Percentiles rank a stretch among this genome's conserved stretches.
Evolutionary conservation across 1,139 yeast species (phyloP).

Genomic region (Barnettozyma hawaiiensis): DNA sequence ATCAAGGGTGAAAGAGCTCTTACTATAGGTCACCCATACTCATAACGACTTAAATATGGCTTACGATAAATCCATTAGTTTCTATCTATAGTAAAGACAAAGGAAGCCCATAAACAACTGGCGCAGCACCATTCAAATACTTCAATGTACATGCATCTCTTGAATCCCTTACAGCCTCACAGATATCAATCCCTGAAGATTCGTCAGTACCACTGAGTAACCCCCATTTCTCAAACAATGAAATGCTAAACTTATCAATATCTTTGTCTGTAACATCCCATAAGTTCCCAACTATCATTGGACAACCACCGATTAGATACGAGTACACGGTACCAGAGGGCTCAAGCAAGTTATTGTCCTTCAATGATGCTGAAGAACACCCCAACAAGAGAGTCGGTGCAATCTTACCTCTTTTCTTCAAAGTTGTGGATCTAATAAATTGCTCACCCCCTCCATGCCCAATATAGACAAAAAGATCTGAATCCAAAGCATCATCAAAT

Average conservation of each 20-base stretch:
- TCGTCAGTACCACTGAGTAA: slow-evolving; percentile 29
- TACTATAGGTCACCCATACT: too few species aligned
- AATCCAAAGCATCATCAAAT: slow-evolving; percentile 36
- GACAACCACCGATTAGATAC: slow-evolving; percentile 75
- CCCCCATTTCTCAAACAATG: slow-evolving; percentile 60
- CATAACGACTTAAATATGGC: too few species aligned
- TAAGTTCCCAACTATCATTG: slow-evolving; percentile 75
- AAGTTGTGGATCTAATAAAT: slow-evolving; percentile 48
- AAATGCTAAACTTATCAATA: slow-evolving; percentile 68
- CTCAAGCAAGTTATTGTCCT: slow-evolving; percentile 54
- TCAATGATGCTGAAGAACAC: slow-evolving; percentile 79
- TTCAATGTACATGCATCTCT: slow-evolving; percentile 59
- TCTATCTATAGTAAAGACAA: slow-evolving; percentile 25
- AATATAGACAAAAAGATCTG: slow-evolving; percentile 65
- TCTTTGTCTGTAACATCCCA: slow-evolving; percentile 99
- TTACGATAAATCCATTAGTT: not conserved
- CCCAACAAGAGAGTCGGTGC: slow-evolving; percentile 83
- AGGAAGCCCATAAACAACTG: slow-evolving; percentile 75
- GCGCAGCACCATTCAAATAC: slow-evolving; percentile 76
- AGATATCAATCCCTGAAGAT: slow-evolving; percentile 28
- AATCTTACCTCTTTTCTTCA: slow-evolving; percentile 40
- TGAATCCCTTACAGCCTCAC: slow-evolving; percentile 51
- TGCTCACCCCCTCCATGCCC: slow-evolving; percentile 98
- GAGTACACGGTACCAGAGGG: slow-evolving; percentile 74
- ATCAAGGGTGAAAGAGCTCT: too few species aligned